phyloP scores from a whole-genome alignment of 2,329 filamentous ascomycete species.

The Ascochyta clinopodiicola region DNA sequence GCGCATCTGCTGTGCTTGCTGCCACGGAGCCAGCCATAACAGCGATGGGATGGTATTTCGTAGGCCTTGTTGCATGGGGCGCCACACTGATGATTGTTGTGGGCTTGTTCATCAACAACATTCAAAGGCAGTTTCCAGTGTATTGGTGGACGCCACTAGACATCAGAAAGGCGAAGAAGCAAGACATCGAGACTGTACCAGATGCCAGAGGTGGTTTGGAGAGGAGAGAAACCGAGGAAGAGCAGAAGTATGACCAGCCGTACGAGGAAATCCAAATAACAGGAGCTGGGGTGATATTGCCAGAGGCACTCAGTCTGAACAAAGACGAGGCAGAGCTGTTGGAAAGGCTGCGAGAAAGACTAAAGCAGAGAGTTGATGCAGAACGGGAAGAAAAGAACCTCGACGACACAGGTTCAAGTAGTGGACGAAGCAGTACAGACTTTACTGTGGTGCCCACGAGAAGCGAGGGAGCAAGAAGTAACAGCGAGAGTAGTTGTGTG shows the following conservation, averaged over 20 bases:
- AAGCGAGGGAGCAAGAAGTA: conserved; percentile 16
- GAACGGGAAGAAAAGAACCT: conserved; percentile 9
- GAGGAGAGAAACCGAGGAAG: conserved; percentile 21
- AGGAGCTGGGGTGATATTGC: conserved; percentile 41
- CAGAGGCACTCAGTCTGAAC: conserved; percentile 45
- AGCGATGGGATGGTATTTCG: conserved; percentile 55
- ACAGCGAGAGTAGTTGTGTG: conserved; percentile 10
- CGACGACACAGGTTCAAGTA: conserved; percentile 16
- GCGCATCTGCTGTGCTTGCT: conserved; percentile 57
- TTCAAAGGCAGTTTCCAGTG: conserved; percentile 54
- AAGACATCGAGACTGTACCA: conserved; percentile 33
- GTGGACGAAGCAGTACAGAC: conserved; percentile 30
- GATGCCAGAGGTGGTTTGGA: conserved; percentile 31
- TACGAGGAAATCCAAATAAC: conserved; percentile 40
- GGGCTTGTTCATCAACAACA: conserved; percentile 55
- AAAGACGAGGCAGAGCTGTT: conserved; percentile 46
- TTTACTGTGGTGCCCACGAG: conserved; percentile 29
- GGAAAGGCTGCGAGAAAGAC: conserved; percentile 42
- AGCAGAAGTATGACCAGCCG: conserved; percentile 23
- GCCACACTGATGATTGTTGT: conserved; percentile 52
- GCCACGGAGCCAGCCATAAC: conserved; percentile 50
- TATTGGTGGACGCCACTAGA: conserved; percentile 58
- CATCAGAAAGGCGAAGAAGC: conserved; percentile 32
- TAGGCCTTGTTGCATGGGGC: conserved; percentile 52
- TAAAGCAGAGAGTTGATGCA: conserved; percentile 30